phyloP scores from a whole-genome alignment of 208 protist genomes.

The Strigomonas galati region DNA sequence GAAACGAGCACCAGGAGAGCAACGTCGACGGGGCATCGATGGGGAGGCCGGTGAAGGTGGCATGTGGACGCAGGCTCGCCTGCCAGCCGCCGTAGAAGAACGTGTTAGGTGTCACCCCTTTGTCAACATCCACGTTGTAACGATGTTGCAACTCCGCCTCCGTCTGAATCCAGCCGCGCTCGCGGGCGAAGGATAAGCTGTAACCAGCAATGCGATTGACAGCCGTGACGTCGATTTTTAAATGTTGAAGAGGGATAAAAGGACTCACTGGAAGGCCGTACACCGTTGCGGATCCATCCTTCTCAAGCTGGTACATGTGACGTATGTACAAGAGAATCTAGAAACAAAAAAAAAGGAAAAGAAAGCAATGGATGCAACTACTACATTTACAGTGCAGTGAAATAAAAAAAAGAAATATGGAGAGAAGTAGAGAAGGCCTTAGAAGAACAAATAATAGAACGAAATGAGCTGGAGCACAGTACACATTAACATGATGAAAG shows the following conservation, averaged over 20 bases:
- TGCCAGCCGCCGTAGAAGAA: conserved; percentile 67
- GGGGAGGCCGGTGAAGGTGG: conserved; percentile 26
- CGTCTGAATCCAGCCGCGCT: conserved; percentile 60
- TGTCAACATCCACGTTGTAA: conserved; percentile 16
- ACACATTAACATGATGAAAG: neutral
- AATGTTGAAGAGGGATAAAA: conserved; percentile 63
- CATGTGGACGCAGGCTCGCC: conserved; percentile 24
- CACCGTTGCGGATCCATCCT: conserved; percentile 51
- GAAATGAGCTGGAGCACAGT: neutral
- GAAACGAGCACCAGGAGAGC: conserved; percentile 29
- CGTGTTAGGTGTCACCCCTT: conserved; percentile 27
- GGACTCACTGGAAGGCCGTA: conserved; percentile 41
- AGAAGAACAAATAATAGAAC: neutral
- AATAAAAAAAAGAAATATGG: neutral
- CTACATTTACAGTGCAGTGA: too few species aligned
- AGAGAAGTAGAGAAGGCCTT: neutral
- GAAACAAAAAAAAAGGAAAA: conserved; percentile 15
- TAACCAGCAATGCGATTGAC: conserved; percentile 56
- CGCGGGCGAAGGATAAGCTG: conserved; percentile 46
- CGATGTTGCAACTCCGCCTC: conserved; percentile 20
- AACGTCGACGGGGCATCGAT: conserved; percentile 31
- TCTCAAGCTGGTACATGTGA: conserved; percentile 30
- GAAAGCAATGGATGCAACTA: conserved; percentile 1
- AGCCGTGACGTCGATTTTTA: conserved; percentile 42
- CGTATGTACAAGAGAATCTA: conserved; percentile 4